Evolutionary conservation across 768 basidiomycete species (phyloP).

Genomic region (Boletellus ananas): DNA sequence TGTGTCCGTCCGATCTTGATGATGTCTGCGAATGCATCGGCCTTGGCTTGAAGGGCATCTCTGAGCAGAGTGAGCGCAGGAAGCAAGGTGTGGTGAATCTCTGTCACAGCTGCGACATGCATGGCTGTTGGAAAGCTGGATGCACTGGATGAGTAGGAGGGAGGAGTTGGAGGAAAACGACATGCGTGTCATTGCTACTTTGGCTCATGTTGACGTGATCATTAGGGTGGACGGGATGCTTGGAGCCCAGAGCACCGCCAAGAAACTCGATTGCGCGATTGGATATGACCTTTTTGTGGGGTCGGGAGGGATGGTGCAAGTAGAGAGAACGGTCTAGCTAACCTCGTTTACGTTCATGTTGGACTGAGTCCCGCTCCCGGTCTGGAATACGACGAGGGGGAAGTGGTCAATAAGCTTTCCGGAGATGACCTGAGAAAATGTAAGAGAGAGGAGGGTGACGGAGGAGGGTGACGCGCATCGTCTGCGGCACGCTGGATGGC

Average conservation of each 20-base stretch:
- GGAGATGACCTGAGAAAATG: conserved; percentile 73
- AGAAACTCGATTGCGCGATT: conserved; percentile 97
- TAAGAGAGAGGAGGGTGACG: not conserved
- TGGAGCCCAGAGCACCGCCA: conserved; percentile 92
- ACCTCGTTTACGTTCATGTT: conserved; percentile 99
- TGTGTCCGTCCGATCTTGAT: conserved; percentile 99
- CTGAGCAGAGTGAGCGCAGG: conserved; percentile 84
- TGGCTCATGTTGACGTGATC: conserved; percentile 99
- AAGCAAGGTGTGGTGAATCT: conserved; percentile 73
- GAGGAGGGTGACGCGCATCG: conserved; percentile 53
- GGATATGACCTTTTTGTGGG: conserved; percentile 73
- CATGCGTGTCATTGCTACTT: conserved; percentile 96
- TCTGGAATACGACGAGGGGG: conserved; percentile 98
- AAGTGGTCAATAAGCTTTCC: conserved; percentile 94
- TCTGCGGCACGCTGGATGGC: conserved; percentile 93
- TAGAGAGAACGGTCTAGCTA: not conserved
- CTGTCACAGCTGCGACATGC: conserved; percentile 95
- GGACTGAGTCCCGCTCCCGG: conserved; percentile 96
- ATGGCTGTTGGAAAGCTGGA: conserved; percentile 95
- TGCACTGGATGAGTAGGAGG: not conserved
- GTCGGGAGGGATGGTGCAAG: not conserved
- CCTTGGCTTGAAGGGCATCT: conserved; percentile 79
- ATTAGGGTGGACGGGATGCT: conserved; percentile 97
- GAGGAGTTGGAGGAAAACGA: conserved; percentile 6
- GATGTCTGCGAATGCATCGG: conserved; percentile 80